Evolutionary conservation across 352 stramenopile genomes (phyloP).

Genomic region (Thalassiosira sp.): DNA sequence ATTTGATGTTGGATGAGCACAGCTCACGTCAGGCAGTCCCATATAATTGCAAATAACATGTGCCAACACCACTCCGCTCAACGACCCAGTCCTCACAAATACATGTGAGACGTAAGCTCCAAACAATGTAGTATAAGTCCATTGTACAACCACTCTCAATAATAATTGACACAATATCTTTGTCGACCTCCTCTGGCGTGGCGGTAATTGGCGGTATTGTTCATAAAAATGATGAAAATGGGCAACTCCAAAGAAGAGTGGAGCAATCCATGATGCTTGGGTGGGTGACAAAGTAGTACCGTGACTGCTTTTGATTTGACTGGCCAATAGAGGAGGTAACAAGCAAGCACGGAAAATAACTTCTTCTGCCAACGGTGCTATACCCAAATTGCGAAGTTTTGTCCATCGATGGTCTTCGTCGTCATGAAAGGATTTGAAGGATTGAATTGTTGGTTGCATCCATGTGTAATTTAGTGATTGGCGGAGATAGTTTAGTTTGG

Average conservation of each 20-base stretch:
- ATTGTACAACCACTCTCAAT: slow-evolving; percentile 81
- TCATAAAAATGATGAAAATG: slow-evolving; percentile 80
- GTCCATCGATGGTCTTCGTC: slow-evolving; percentile 54
- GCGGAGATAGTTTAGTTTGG: slow-evolving; percentile 27
- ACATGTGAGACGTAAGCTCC: slow-evolving; percentile 92
- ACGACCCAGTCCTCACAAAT: slow-evolving; percentile 89
- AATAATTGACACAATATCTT: slow-evolving; percentile 27
- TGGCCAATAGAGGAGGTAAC: slow-evolving; percentile 86
- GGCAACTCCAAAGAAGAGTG: slow-evolving; percentile 92
- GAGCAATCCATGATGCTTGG: slow-evolving; percentile 87
- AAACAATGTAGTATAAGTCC: slow-evolving; percentile 95
- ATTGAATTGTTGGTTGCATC: slow-evolving; percentile 26
- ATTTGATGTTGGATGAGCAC: slow-evolving; percentile 40
- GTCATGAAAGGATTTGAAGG: slow-evolving; percentile 19
- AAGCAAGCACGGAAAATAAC: slow-evolving; percentile 95
- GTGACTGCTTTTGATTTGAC: background rate
- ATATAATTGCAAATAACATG: slow-evolving; percentile 96
- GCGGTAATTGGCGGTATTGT: slow-evolving; percentile 23
- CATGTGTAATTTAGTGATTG: slow-evolving; percentile 25
- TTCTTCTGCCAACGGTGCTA: slow-evolving; percentile 92
- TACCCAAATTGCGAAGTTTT: slow-evolving; percentile 60
- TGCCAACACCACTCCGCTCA: slow-evolving; percentile 88
- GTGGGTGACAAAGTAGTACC: slow-evolving; percentile 33
- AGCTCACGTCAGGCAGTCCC: slow-evolving; percentile 86
- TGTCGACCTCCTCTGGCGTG: slow-evolving; percentile 1